Base-by-base conservation (phyloP, 1,284 basidiomycete genomes). In the Fomitiporia mediterranea region DNA sequence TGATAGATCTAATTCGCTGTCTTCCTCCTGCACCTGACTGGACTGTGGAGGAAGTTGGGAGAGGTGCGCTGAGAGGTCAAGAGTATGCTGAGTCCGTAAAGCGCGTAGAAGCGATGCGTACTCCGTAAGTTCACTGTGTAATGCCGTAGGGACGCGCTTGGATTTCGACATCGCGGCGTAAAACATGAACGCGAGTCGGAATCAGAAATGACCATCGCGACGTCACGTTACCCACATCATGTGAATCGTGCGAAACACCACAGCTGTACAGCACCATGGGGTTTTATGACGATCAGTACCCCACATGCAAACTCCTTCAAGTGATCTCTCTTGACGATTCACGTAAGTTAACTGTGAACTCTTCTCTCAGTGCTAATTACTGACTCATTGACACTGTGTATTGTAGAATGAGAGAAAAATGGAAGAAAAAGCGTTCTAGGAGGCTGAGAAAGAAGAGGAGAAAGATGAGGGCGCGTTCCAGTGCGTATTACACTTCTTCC, bases 391-490 rank as follows among this genome's bases (percentile, higher is more conserved):
- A 13, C 52, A 21, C 8, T n/a, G n/a, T n/a, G 23, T 35, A 2
- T 21, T 17, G 9, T 58, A 84, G 81, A 63, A 90, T 90, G 87
- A 89, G 87, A 88, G 88, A 90, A 74, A 91, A 91, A 84, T 91
- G 88, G 88, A 91, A 90, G 82, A 91, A 91, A 76, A 91, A 91
- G 79, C 82, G 88, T 70, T 89, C 88, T 64, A 84, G 88, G 73
- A 89, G 89, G 71, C 88, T 91, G 76, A 80, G 89, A 69, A 85
- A 89, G 74, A 91, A 91, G 69, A 86, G 88, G 78, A 84, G 88
- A 87, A 91, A 91, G 80, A 91, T 91, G 89, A 84, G 89, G 73
- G 89, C 89, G 63, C 88, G 88, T 74, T 91, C 88, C 78, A 91
- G 89, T 91, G 67, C 68, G 88, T 84, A 56, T 46, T 46, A 6